Percentiles rank a stretch among this genome's conserved stretches.
Conservation (phyloP, 108 stramenopile genomes). For the Pseudonitzschia multiseries region DNA sequence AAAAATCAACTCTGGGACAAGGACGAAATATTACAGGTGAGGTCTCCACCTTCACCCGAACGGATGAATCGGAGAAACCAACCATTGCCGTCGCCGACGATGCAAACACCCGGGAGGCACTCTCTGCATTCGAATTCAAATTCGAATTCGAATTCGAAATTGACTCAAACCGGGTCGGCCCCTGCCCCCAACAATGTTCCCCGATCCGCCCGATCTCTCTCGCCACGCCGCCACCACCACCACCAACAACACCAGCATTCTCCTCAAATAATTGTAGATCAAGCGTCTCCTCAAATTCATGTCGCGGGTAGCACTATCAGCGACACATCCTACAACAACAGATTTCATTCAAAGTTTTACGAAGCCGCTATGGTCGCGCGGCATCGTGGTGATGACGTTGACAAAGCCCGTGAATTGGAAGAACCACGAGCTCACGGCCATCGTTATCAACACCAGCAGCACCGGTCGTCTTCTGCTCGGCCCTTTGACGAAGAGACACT, state of each 20-base stretch:
- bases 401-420: background rate
- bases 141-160: no score
- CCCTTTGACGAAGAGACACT: background rate
- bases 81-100: conserved; percentile 1
- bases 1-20: conserved; percentile 46
- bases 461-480: background rate
- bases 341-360: conserved; percentile 46
- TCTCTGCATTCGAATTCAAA: background rate
- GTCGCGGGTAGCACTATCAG: conserved; percentile 3
- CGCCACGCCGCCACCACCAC: conserved; percentile 21
- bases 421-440: background rate
- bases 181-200: background rate
- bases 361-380: conserved; percentile 39
- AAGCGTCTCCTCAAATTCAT: background rate
- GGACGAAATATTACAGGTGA: conserved; percentile 39
- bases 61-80: background rate
- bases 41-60: conserved; percentile 4
- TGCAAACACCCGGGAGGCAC: background rate
- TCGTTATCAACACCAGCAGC: background rate
- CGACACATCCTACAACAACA: conserved; percentile 20
- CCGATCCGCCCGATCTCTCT: conserved; percentile 24
- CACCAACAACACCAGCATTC: conserved; percentile 9
- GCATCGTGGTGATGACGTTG: conserved; percentile 3
- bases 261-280: background rate
- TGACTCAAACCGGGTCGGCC: background rate